Base-by-base conservation (phyloP, 805 yeast genomes). In the Lachancea cidri region DNA sequence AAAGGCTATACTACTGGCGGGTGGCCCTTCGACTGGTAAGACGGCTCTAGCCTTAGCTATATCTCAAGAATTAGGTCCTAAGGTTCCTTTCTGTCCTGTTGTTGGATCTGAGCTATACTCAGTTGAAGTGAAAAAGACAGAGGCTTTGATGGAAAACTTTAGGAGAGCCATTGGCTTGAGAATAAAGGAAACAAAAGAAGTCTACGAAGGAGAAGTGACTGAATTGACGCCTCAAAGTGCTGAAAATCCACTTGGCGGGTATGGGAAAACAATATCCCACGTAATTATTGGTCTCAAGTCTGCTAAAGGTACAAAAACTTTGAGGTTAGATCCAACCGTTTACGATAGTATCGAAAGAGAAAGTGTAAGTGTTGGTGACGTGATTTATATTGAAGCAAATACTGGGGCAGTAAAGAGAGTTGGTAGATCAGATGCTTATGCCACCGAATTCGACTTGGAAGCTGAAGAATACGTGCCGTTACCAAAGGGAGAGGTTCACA, bases 401-500 rank as follows among this genome's bases (percentile, higher is more conserved):
- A 91, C 97, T 13, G 99, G 99, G 32, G 87, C 96, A 17, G 96
- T 93, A 31, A 91, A 91, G 59, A 76, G 98, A 58, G 95, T 93
- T 18, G 99, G 99, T 39, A 78, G 99, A 64, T 85, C 95, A n/a
- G 98, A 93, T 64, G 96, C 97, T 0, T 88, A 88, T 58, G 97
- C 98, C 17, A 88, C 98, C 7, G 99, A 93, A 68, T 93, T 89
- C 55, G 99, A 93, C 66, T 76, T 94, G 45, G 98, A 93, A 73
- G 96, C 98, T 19, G 97, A 94, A 67, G 98, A 93, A 67, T 93
- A 93, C 65, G 98, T 93, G 17, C 96, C 98, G 33, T 74, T 94
- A 55, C 99, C 99, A 46, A 94, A 93, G 69, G 98, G 98, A 40
- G 99, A 93, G 65, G 95, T 93, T 34, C 98, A 93, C 71, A 89